Percentiles rank a stretch among this genome's conserved stretches.
Evolutionary conservation across 805 yeast genomes (phyloP).

Genomic region (Barnettozyma wickerhamii): DNA sequence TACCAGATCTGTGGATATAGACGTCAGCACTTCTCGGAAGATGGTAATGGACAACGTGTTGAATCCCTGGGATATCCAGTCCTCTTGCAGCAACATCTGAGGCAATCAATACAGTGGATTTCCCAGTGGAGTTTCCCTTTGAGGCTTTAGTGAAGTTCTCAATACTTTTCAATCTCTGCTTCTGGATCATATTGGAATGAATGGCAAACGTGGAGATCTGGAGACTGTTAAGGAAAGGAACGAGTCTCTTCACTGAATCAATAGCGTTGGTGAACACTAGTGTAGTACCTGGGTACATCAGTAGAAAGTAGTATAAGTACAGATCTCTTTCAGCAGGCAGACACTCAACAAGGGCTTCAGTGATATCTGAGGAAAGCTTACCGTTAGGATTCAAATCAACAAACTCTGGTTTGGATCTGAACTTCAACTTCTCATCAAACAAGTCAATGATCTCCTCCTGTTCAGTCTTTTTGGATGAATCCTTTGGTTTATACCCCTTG

Average conservation of each 20-base stretch:
- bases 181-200: slow-evolving; percentile 94
- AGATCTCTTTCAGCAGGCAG: slow-evolving; percentile 86
- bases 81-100: slow-evolving; percentile 99
- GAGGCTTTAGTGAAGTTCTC: slow-evolving; percentile 70
- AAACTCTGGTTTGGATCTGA: slow-evolving; percentile 64
- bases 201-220: slow-evolving; percentile 67
- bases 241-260: slow-evolving; percentile 85
- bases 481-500: slow-evolving; percentile 29
- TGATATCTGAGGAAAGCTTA: slow-evolving; percentile 65
- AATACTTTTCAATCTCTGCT: slow-evolving; percentile 79
- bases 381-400: slow-evolving; percentile 87
- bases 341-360: slow-evolving; percentile 90
- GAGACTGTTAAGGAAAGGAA: slow-evolving; percentile 67
- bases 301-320: slow-evolving; percentile 79
- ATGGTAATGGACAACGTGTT: slow-evolving; percentile 95
- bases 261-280: slow-evolving; percentile 93
- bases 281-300: slow-evolving; percentile 84
- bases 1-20: slow-evolving; percentile 92
- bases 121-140: slow-evolving; percentile 32
- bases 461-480: slow-evolving; percentile 29
- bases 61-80: slow-evolving; percentile 82
- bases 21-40: slow-evolving; percentile 92
- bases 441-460: slow-evolving; percentile 60
- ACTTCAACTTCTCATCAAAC: slow-evolving; percentile 64
- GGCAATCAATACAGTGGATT: slow-evolving; percentile 71